These are phyloP conservation scores for Trametes coccinea DNA, from an alignment of 768 basidiomycete genomes.

Conservation along the genomic window DNA sequence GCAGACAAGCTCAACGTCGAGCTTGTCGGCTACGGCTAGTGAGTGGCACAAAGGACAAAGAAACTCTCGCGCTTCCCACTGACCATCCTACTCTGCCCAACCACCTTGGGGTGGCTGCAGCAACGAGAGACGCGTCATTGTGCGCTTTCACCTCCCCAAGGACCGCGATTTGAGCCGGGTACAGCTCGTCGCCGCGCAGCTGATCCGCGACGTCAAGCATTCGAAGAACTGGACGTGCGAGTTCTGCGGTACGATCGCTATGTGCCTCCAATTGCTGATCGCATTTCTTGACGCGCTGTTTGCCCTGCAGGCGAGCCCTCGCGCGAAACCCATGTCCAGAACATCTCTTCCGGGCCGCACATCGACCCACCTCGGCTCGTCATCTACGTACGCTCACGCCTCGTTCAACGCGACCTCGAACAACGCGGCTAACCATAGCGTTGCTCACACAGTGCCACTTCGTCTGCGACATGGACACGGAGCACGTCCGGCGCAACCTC, in stretches of 20 bases:
- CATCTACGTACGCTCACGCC: neutral
- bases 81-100: too few species aligned
- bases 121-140: conserved; percentile 11
- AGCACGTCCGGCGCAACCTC: conserved; percentile 7
- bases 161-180: neutral
- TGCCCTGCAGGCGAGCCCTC: neutral
- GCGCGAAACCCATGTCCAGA: conserved; percentile 13
- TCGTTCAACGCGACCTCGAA: neutral
- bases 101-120: neutral
- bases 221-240: conserved; percentile 17
- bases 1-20: conserved; percentile 15
- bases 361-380: conserved; percentile 12
- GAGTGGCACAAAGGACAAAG: neutral
- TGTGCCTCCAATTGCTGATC: too few species aligned
- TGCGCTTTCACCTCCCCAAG: conserved; percentile 15
- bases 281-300: too few species aligned
- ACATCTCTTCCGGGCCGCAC: conserved; percentile 5
- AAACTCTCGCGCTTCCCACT: neutral
- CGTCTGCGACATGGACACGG: conserved; percentile 14
- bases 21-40: conserved; percentile 15
- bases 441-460: conserved; percentile 6
- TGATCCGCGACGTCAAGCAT: conserved; percentile 13
- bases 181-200: neutral
- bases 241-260: conserved; percentile 2
- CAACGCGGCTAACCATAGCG: neutral